Percentiles rank a stretch among this genome's conserved stretches.
Evolutionary conservation across 768 basidiomycete species (phyloP).

Genomic region (Pilatotrama ljubarskyi): DNA sequence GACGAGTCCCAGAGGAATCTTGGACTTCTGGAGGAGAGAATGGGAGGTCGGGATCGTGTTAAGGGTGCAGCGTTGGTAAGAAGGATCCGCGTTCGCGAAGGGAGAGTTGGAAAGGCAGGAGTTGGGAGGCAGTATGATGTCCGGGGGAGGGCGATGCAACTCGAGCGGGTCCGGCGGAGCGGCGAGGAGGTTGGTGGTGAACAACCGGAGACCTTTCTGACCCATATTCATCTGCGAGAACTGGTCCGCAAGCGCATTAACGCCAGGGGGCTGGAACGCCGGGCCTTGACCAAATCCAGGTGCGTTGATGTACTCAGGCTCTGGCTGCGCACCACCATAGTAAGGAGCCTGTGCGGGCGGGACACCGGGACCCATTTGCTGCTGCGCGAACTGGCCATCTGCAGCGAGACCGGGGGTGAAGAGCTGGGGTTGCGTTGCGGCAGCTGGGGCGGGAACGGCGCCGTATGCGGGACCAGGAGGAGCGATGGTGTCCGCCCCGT

Average conservation of each 20-base stretch:
- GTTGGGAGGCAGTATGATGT: constrained; percentile 85
- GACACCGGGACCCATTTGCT: constrained; percentile 37
- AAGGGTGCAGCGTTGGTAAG: constrained; percentile 89
- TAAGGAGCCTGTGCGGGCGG: constrained; percentile 48
- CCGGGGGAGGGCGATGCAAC: constrained; percentile 78
- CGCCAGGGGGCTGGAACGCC: constrained; percentile 38
- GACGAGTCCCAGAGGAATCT: constrained; percentile 86
- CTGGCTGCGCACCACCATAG: constrained; percentile 42
- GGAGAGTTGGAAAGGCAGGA: constrained; percentile 78
- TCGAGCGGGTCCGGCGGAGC: constrained; percentile 91
- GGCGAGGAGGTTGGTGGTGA: constrained; percentile 90
- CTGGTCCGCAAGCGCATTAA: constrained; percentile 76
- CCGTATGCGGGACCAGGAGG: constrained; percentile 48
- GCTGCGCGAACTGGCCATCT: constrained; percentile 70
- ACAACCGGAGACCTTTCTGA: constrained; percentile 75
- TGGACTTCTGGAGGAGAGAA: constrained; percentile 83
- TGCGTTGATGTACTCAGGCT: constrained; percentile 46
- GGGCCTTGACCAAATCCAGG: constrained; percentile 47
- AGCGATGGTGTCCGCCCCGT: constrained; percentile 50
- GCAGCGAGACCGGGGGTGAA: constrained; percentile 83
- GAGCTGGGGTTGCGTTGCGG: constrained; percentile 54
- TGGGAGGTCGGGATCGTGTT: constrained; percentile 93
- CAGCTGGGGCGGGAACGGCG: constrained; percentile 38
- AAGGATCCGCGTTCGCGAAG: constrained; percentile 80
- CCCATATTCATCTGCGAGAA: constrained; percentile 89